Percentiles rank a stretch among this genome's conserved stretches.
These are phyloP conservation scores for Saccharomycopsis olivae DNA, from an alignment of 805 yeast genomes.

Conservation along the genomic window DNA sequence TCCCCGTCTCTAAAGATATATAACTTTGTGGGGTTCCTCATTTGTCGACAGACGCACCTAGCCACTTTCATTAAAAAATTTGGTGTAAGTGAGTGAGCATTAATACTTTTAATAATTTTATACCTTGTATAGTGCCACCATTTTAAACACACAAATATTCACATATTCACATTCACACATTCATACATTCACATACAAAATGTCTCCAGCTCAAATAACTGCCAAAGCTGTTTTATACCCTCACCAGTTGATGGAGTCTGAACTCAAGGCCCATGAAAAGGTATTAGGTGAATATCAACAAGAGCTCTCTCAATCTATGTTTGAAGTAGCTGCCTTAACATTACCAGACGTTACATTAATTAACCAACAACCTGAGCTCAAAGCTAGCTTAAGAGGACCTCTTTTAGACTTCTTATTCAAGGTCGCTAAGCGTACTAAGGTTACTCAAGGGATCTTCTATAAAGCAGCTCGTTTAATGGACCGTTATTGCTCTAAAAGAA, in stretches of 20 bases:
- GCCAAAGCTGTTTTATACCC: constrained; percentile 43
- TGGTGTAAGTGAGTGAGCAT: too few relatives aligned
- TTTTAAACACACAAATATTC: too few relatives aligned
- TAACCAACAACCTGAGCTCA: constrained; percentile 80
- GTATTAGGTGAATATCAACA: constrained; percentile 40
- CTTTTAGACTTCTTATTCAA: constrained; percentile 75
- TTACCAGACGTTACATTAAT: constrained; percentile 56
- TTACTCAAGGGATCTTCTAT: constrained; percentile 59
- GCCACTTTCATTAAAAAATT: too few relatives aligned
- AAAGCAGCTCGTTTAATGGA: constrained; percentile 71
- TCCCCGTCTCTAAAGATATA: too few relatives aligned
- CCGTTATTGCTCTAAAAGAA: constrained; percentile 80
- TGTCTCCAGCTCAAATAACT: constrained; percentile 18
- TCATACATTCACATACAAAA: too few relatives aligned
- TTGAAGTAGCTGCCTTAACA: constrained; percentile 27
- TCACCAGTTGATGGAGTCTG: constrained; percentile 36
- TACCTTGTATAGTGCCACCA: too few relatives aligned
- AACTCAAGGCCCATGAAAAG: constrained; percentile 35
- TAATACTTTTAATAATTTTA: too few relatives aligned
- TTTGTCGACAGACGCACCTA: too few relatives aligned
- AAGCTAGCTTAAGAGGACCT: constrained; percentile 60
- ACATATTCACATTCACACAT: too few relatives aligned
- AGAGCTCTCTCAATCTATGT: constrained; percentile 35
- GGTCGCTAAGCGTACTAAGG: constrained; percentile 49
- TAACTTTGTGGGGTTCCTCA: too few relatives aligned